Percentiles rank a stretch among this genome's conserved stretches.
Conservation (phyloP, 2,329 filamentous ascomycete genomes). For the Phoma sp. region DNA sequence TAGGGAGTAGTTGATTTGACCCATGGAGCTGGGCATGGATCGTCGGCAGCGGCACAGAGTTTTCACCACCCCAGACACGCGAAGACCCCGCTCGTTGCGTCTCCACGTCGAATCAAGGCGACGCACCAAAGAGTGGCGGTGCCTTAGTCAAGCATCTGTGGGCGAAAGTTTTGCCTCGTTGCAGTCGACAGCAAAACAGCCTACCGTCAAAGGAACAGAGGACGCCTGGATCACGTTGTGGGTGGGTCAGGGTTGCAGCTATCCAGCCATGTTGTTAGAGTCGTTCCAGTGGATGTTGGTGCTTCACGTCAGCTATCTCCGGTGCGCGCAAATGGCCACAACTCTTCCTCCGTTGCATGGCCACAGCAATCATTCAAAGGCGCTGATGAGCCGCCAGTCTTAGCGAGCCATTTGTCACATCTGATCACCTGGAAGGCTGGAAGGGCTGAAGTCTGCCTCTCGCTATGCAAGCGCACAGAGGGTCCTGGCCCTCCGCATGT, state of each 20-base stretch:
- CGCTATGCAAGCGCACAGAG: conserved; percentile 7
- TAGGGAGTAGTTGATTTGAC: conserved; percentile 2
- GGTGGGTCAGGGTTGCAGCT: conserved; percentile 21
- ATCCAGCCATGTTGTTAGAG: conserved; percentile 18
- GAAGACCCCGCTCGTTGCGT: conserved; percentile 34
- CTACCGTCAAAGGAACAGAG: conserved; percentile 10
- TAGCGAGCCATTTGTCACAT: conserved; percentile 11
- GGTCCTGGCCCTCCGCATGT: conserved; percentile 21
- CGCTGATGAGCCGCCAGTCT: conserved; percentile 2
- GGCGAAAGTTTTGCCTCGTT: conserved; percentile 22
- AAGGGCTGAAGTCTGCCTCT: conserved; percentile 2
- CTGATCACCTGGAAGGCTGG: background rate
- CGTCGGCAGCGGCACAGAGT: conserved; percentile 39
- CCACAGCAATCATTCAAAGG: background rate
- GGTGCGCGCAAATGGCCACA: conserved; percentile 12
- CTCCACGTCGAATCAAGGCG: conserved; percentile 25
- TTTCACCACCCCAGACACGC: conserved; percentile 31
- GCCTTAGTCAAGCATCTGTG: conserved; percentile 22
- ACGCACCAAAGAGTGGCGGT: conserved; percentile 4
- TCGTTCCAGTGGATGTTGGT: conserved; percentile 22
- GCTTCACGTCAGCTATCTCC: conserved; percentile 3
- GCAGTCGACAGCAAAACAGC: conserved; percentile 14
- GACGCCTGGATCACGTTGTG: conserved; percentile 19
- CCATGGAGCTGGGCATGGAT: conserved; percentile 35
- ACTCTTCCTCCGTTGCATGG: background rate